Evolutionary conservation across 139 green algal genomes (phyloP), one percentile per base, ranked within the genome.

Genomic region (Eudorina sp.): DNA sequence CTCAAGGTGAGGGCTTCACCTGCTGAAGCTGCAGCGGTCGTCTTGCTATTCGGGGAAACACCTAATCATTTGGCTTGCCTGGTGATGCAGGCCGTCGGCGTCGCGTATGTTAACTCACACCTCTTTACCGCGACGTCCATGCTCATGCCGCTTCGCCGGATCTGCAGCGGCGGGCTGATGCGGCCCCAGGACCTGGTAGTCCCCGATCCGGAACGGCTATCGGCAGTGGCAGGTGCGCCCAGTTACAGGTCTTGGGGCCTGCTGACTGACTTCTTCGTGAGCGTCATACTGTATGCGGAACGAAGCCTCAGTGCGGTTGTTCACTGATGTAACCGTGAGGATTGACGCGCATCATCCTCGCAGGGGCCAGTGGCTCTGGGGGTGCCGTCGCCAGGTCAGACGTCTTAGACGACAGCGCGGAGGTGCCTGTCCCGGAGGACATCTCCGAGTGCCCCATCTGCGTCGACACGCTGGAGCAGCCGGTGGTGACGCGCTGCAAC

Each of bases 91-190:
- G 31, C 66, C 36, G 14, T 62, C 29, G 93, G 92, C 48, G 25
- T 62, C 13, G 46, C 43, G 27, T 66, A 36, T 29, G 90, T 97
- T 66, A 92, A 80, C 64, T 89, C 91, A 69, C 80, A 92, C 80
- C 84, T 95, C 58, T 92, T 98, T 62, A 88, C 91, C 66, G 95
- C 97, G 90, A 96, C 94, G 91, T 85, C 89, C 38, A 92, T 97
- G 48, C 93, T 98, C 82, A 80, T 91, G 80, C 95, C 95, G 51
- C 92, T 97, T 85, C 91, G 95, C 31, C 91, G 93, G 46, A 93
- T 96, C 86, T 96, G 94, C 92, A 94, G 88, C 82, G 86, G 90
- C 8, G 89, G 89, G 13, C 25, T 38, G 41, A 74, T 92, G 51
- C 4, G 66, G 66, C 64, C 80, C 16, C 34, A 76, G 31, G 88